Base-by-base conservation (phyloP, 1,139 yeast species). In the Kodamaea ohmeri region DNA sequence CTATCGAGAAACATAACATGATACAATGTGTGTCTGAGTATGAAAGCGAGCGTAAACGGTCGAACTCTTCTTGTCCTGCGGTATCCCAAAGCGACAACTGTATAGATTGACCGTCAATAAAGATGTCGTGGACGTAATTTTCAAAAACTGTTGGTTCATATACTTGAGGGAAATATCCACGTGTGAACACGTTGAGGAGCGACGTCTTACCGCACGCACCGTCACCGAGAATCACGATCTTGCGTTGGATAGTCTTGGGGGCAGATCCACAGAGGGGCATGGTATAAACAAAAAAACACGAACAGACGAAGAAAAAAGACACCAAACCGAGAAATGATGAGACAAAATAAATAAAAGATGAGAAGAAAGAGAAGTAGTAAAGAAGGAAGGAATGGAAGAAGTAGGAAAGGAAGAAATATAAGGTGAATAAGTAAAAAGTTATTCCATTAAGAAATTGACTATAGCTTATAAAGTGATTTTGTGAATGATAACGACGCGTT, bases 61-160 rank as follows among this genome's bases (percentile, higher is more conserved):
- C 98, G 56, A 90, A 92, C 65, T 92, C 98, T 65, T 92, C 98
- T 68, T 92, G 98, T 5, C 98, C 98, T 3, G 98, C 98, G 4
- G 98, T 92, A 59, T 92, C 98, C 98, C 98, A 92, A 41, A 92
- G 71, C 19, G 97, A 88, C 46, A 92, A 68, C 56, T 90, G 95
- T 52, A 92, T 86, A 37, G 94, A 89, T 60, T 88, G 90, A 34
- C 94, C 94, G 60, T 92, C 98, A 42, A 92, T 89, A 65, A 87
- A 92, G 48, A 92, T 90, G 60, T 92, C 98, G 64, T 92, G 98
- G 42, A 90, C 96, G 60, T 92, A 92, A 67, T 92, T 92, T 61
- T 92, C 98, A 63, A 92, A 92, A 25, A 92, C 97, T 0, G 98
- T 92, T 18, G 98, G 98, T 56, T 92, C 98, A 61, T 92, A 92